Evolutionary conservation across 2,329 filamentous ascomycete species (phyloP), one percentile per base, ranked within the genome.

Genomic region (Colletotrichum nymphaeae): DNA sequence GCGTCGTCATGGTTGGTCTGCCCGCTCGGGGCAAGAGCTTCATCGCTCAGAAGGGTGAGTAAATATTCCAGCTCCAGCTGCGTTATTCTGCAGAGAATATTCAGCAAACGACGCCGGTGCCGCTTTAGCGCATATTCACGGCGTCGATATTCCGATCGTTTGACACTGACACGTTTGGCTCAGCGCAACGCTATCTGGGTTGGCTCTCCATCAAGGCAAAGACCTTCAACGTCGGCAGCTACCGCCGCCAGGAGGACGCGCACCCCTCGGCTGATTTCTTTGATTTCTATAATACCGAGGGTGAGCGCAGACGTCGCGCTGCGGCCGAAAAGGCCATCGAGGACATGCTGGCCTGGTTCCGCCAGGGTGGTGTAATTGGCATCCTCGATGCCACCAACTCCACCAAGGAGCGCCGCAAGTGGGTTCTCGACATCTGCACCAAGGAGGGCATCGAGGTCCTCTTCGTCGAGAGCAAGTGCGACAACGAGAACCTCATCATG

Each of bases 361-460:
- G 89, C 59, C 86, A 91, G 63, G 84, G 89, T 28, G 97, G 97
- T 63, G 90, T 95, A 28, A 96, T 99, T 67, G 96, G 94, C 52
- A 97, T 99, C 77, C 88, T 99, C 46, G 97, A 99, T 83, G 97
- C 97, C 49, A 99, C 97, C 74, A 99, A 99, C 84, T 97, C 94
- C 8, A 98, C 97, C 74, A 97, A 97, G 82, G 88, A 91, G 57
- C 92, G 97, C 56, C 92, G 97, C 76, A 91, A 93, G 80, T 99
- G 97, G 97, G 97, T 99, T 79, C 88, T 94, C 77, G 93, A 98
- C 74, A 89, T 90, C 60, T 97, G 95, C 81, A 87, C 89, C 8
- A 87, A 89, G 14, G 92, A 96, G 76, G 92, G 92, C 67, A 92
- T 98, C 73, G 95, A 98, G 81, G 95, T 97, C 11, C 86, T 99